Percentiles rank a stretch among this genome's conserved stretches.
Conservation (phyloP, 1,284 basidiomycete species). For the Leccinum angustisporum region DNA sequence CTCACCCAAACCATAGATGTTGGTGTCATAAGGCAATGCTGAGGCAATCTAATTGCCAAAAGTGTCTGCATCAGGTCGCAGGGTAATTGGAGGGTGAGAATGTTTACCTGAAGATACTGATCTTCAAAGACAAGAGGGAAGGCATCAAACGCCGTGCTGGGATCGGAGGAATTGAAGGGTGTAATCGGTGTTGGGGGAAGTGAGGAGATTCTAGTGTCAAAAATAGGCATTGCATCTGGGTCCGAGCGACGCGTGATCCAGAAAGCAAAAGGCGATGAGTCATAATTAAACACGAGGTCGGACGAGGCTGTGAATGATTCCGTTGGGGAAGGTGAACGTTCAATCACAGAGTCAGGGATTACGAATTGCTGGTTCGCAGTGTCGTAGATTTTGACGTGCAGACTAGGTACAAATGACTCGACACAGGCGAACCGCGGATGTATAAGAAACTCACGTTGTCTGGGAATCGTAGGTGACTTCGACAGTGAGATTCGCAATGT, state of each 20-base stretch:
- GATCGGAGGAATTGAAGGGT: constrained; percentile 46
- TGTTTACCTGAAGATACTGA: constrained; percentile 55
- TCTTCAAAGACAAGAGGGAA: constrained; percentile 79
- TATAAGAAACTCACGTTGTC: constrained; percentile 37
- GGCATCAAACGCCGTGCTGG: constrained; percentile 51
- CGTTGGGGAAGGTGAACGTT: constrained; percentile 42
- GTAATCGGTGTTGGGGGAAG: constrained; percentile 56
- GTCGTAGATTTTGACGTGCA: constrained; percentile 80
- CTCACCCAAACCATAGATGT: constrained; percentile 81
- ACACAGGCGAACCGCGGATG: neutral
- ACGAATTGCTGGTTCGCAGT: constrained; percentile 65
- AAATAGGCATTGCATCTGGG: constrained; percentile 58
- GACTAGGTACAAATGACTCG: constrained; percentile 36
- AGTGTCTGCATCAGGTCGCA: neutral
- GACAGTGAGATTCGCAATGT: constrained; percentile 62
- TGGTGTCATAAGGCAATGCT: constrained; percentile 60
- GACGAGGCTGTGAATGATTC: constrained; percentile 40
- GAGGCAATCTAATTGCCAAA: constrained; percentile 54
- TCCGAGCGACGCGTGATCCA: constrained; percentile 72
- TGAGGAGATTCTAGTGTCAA: constrained; percentile 67
- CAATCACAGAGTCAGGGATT: constrained; percentile 59
- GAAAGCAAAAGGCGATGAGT: constrained; percentile 67
- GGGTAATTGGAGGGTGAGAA: neutral
- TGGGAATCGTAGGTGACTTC: constrained; percentile 65
- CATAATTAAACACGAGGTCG: constrained; percentile 70